Percentiles rank a stretch among this genome's conserved stretches.
These are phyloP conservation scores for Phanerodontia chrysosporium DNA, from an alignment of 768 basidiomycete species.

Conservation along the genomic window DNA sequence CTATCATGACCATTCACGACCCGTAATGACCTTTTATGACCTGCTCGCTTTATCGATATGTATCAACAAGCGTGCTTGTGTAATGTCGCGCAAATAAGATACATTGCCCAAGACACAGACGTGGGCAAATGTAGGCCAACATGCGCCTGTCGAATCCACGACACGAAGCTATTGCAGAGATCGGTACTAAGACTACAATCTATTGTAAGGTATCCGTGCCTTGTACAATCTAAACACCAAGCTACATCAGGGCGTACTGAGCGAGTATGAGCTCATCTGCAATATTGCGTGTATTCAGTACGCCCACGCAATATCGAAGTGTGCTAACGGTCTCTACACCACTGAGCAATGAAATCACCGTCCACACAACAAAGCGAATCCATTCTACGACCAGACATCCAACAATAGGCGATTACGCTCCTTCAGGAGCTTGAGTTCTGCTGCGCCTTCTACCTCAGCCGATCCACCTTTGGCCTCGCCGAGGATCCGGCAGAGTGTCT, in stretches of 20 bases:
- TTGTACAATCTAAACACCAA: constrained; percentile 3
- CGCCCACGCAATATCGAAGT: too few relatives aligned
- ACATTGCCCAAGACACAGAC: background rate
- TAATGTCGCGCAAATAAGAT: too few relatives aligned
- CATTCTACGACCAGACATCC: constrained; percentile 82
- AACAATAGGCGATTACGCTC: constrained; percentile 84
- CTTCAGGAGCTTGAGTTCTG: constrained; percentile 93
- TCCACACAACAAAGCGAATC: background rate
- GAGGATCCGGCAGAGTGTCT: constrained; percentile 75
- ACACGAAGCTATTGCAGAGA: too few relatives aligned
- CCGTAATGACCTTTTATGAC: background rate
- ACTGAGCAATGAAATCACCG: background rate
- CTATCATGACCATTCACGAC: constrained; percentile 10
- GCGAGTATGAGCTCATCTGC: background rate
- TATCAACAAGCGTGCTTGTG: too few relatives aligned
- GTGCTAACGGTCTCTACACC: too few relatives aligned
- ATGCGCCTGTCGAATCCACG: background rate
- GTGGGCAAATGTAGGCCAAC: background rate
- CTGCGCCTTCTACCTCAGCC: constrained; percentile 81
- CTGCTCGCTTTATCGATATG: too few relatives aligned
- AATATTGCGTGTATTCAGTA: background rate
- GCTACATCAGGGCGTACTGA: background rate
- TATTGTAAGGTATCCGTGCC: constrained; percentile 1
- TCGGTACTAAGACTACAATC: background rate
- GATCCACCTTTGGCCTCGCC: constrained; percentile 93